These are phyloP conservation scores for Saksenaea oblongispora DNA, from an alignment of 371 early-diverging fungal genomes.

Conservation along the genomic window DNA sequence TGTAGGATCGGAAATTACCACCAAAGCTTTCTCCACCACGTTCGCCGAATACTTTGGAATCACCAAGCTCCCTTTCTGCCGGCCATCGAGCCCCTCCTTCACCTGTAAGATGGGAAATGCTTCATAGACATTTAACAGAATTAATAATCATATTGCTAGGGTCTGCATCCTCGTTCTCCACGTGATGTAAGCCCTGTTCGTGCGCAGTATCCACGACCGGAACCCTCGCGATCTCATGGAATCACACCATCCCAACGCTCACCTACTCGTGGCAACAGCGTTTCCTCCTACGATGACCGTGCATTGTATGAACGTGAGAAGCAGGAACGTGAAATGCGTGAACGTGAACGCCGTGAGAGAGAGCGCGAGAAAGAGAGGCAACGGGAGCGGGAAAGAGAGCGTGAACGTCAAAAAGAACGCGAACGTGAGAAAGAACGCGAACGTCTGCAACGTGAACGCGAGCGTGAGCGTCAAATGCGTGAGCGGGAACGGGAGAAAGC, in stretches of 20 bases:
- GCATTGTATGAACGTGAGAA: conserved; percentile 23
- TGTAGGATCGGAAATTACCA: conserved; percentile 4
- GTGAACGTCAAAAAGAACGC: conserved; percentile 17
- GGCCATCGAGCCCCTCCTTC: conserved; percentile 18
- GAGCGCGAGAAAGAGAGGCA: conserved; percentile 31
- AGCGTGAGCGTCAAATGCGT: conserved; percentile 17
- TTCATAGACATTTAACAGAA: neutral
- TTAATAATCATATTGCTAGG: conserved; percentile 1
- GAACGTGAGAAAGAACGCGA: conserved; percentile 25
- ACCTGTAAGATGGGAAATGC: conserved; percentile 18
- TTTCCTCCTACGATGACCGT: conserved; percentile 35
- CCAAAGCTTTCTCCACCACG: conserved; percentile 12
- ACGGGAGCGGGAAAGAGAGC: conserved; percentile 23
- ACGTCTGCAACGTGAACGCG: conserved; percentile 5
- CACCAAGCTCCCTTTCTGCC: conserved; percentile 2
- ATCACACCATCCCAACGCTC: conserved; percentile 11
- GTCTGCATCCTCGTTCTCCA: conserved; percentile 20
- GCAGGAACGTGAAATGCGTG: conserved; percentile 30
- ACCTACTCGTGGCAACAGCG: conserved; percentile 29
- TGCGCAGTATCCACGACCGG: conserved; percentile 27
- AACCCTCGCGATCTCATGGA: conserved; percentile 34
- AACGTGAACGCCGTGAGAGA: conserved; percentile 23
- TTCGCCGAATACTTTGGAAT: conserved; percentile 10
- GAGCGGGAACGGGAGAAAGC: conserved; percentile 38
- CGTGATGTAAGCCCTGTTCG: conserved; percentile 13